Percentiles rank a stretch among this genome's conserved stretches.
Evolutionary conservation across 2,329 filamentous ascomycete genomes (phyloP).

Genomic region (Sporothrix dimorphospora): DNA sequence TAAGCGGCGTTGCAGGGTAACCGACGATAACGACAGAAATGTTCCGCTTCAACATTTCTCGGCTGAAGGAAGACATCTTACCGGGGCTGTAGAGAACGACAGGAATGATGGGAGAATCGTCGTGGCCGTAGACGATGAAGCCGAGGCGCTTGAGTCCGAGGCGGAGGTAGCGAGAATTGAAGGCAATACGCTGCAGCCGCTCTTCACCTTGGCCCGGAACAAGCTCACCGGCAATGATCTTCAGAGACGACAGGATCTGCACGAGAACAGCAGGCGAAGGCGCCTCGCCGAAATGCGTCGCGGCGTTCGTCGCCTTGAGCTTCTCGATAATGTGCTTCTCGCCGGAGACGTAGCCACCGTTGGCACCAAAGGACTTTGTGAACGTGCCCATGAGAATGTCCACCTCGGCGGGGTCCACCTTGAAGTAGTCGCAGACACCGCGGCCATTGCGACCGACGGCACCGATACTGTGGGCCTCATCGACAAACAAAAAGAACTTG

Average conservation of each 20-base stretch:
- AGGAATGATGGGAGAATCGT: constrained; percentile 96
- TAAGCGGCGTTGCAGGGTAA: constrained; percentile 93
- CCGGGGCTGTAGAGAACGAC: constrained; percentile 96
- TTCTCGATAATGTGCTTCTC: constrained; percentile 93
- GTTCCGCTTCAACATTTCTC: constrained; percentile 97
- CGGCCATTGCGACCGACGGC: constrained; percentile 85
- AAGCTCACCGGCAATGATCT: constrained; percentile 86
- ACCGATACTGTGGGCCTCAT: constrained; percentile 95
- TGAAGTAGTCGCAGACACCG: constrained; percentile 97
- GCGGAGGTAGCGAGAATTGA: constrained; percentile 98
- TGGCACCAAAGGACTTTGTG: constrained; percentile 97
- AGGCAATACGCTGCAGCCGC: constrained; percentile 90
- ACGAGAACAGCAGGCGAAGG: constrained; percentile 85
- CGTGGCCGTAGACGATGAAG: constrained; percentile 95
- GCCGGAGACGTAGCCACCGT: constrained; percentile 91
- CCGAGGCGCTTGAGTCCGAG: constrained; percentile 95
- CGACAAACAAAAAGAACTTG: constrained; percentile 94
- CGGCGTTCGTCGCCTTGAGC: constrained; percentile 81
- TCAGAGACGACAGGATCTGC: constrained; percentile 85
- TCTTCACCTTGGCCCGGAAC: constrained; percentile 92
- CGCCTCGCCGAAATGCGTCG: constrained; percentile 83
- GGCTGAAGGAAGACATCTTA: constrained; percentile 97
- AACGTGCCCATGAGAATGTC: constrained; percentile 98
- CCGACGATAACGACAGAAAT: constrained; percentile 97
- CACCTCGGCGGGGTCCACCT: constrained; percentile 81